phyloP scores from a whole-genome alignment of 352 stramenopile genomes.

The Plasmopara muralis region DNA sequence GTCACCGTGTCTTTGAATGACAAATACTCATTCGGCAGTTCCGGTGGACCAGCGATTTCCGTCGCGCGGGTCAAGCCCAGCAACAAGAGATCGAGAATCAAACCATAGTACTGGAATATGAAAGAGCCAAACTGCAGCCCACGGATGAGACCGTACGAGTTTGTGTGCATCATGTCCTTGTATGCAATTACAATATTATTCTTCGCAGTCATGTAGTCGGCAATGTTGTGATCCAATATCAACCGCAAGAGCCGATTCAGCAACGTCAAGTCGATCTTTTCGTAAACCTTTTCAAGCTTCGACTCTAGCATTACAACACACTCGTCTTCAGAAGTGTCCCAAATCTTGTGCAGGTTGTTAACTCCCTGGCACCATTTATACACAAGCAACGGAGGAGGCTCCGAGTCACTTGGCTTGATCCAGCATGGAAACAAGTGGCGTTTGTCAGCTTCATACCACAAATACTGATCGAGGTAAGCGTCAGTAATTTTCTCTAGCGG shows the following conservation, averaged over 20 bases:
- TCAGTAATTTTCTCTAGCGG: constrained; percentile 99
- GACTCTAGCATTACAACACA: constrained; percentile 99
- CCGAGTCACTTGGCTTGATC: constrained; percentile 99
- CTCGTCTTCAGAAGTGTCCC: constrained; percentile 96
- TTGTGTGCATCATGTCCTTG: constrained; percentile 99
- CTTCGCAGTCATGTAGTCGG: constrained; percentile 99
- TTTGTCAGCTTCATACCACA: constrained; percentile 99
- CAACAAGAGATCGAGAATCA: constrained; percentile 98
- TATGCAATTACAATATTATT: constrained; percentile 98
- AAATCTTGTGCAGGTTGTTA: constrained; percentile 99
- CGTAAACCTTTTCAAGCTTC: constrained; percentile 99
- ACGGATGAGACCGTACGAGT: constrained; percentile 98
- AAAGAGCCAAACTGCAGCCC: constrained; percentile 97
- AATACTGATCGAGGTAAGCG: constrained; percentile 99
- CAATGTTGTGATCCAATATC: constrained; percentile 99
- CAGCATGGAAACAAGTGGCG: constrained; percentile 99
- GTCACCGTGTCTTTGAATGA: constrained; percentile 97
- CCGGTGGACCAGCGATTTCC: constrained; percentile 95
- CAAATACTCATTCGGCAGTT: constrained; percentile 98
- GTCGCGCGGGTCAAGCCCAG: constrained; percentile 96
- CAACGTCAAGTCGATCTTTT: constrained; percentile 99
- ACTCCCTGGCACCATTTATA: constrained; percentile 99
- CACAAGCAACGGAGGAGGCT: constrained; percentile 97
- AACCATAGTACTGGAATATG: constrained; percentile 98
- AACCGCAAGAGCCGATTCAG: constrained; percentile 97